A percentile compares a stretch with the other conserved stretches of the same genome.
Conservation (phyloP, 768 basidiomycete species). For the Mycena rosella region DNA sequence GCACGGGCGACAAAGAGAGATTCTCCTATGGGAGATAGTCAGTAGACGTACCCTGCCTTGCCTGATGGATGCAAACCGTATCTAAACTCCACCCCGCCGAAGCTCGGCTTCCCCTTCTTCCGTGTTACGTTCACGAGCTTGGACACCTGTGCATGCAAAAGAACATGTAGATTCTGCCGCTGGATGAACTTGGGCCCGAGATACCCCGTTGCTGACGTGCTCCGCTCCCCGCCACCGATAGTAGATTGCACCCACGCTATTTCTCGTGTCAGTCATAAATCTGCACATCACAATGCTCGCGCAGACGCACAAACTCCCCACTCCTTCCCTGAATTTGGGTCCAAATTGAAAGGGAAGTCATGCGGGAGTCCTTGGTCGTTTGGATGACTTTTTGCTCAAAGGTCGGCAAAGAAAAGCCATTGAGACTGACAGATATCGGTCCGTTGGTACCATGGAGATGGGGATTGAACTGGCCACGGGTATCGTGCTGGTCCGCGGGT, state of each 20-base stretch:
- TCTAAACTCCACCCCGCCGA: not conserved
- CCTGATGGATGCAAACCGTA: not conserved
- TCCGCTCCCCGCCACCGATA: constrained; percentile 23
- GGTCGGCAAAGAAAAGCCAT: not conserved
- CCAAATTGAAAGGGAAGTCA: not conserved
- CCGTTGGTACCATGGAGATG: not conserved
- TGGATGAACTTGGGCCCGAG: constrained; percentile 37
- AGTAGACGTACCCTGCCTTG: not conserved
- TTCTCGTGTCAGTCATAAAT: not conserved
- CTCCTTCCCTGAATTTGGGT: not conserved
- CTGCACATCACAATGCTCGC: not conserved
- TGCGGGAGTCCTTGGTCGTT: not conserved
- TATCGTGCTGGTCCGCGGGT: not conserved
- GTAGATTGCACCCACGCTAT: not conserved
- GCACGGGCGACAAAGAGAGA: not conserved
- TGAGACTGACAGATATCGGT: not conserved
- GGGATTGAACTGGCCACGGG: not conserved
- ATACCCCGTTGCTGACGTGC: constrained; percentile 44
- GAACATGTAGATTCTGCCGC: constrained; percentile 45
- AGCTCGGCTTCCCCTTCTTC: not conserved
- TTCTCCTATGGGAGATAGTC: not conserved
- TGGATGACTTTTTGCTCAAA: not conserved
- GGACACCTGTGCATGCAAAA: constrained; percentile 40
- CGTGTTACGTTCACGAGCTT: constrained; percentile 10
- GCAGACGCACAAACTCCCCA: not conserved